Evolutionary conservation across 768 basidiomycete species (phyloP), one percentile per base, ranked within the genome.

Genomic region (Pleurotus tuoliensis): DNA sequence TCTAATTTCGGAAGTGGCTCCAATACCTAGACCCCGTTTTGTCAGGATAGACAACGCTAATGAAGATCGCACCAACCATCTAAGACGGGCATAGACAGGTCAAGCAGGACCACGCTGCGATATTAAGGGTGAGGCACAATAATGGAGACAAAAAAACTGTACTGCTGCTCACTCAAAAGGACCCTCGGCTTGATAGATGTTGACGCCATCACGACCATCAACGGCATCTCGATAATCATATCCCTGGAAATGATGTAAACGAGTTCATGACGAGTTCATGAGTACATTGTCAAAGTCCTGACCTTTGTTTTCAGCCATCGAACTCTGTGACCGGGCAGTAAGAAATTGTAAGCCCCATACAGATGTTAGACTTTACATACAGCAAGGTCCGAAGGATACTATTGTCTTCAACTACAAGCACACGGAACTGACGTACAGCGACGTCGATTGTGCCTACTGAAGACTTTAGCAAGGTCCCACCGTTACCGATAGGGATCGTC

Each of bases 41-140:
- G 30, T 34, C 30, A 34, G 30, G 30, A 34, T 11, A 34, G 30
- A 34, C 9, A 34, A 34, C 30, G 11, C 30, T 34, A 34, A 52
- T 30, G 37, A 47, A 22, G 12, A 46, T 39, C 18, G 27, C 50
- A 61, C 76, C 58, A 51, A 84, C 92, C 95, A 67, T 97, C 92
- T 56, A 97, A 81, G n/a, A 92, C 70, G 0, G 93, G 95, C 94
- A 97, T 97, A 1, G 91, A 93, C 56, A 97, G 73, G 69, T 97
- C 94, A 58, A 97, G 74, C 12, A 95, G 78, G 37, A 95, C 87
- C 34, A 94, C 83, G 59, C 94, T 95, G 62, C 25, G 48, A 51
- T 58, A 59, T 46, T 40, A 51, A 63, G 56, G 49, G 55, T 22
- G 47, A 54, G 24, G 9, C 16, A 18, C 41, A 15, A n/a, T 43